Evolutionary conservation across 257 asterid genomes (phyloP), one percentile per base, ranked within the genome.

Genomic region (Leonotis leonurus): DNA sequence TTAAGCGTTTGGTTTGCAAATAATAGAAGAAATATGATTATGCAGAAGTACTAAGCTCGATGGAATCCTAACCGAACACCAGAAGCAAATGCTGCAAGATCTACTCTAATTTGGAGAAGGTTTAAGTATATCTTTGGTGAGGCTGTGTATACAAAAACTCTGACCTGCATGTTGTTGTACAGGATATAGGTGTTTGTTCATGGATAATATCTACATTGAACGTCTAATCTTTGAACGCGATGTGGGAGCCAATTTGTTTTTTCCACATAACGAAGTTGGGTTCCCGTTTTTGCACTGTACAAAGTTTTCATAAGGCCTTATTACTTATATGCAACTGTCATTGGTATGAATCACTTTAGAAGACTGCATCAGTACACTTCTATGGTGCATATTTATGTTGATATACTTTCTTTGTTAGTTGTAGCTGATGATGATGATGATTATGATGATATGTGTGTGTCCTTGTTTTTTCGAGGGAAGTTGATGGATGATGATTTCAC

Each of bases 111-210:
- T 16, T 18, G 1, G 4, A 25, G 53, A 52, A 33, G n/a, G 40
- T 21, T 52, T 25, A 32, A 22, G 52, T n/a, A 17, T 9, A 27
- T 62, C 17, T 70, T 43, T 18, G n/a, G 49, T 16, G 51, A 50
- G 46, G 64, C 44, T 52, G 61, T 64, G 25, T 51, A 60, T 69
- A 63, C 14, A 33, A 26, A 66, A 43, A 61, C 18, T 40, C 6
- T 43, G 32, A 24, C 36, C 22, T 17, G 40, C 51, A 30, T 64
- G 21, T 48, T 35, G 17, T 39, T 68, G 71, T 73, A 73, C 68
- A 73, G 52, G 65, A 62, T 45, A 39, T 51, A 68, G 56, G 58
- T 44, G 40, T 39, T 65, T 20, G 48, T 33, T 17, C 18, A 9
- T 18, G 54, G 41, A 39, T 40, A 37, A 22, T 64, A 58, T 37